Evolutionary conservation across 1,284 basidiomycete genomes (phyloP), one percentile per base, ranked within the genome.

Genomic region (Papiliotrema laurentii): DNA sequence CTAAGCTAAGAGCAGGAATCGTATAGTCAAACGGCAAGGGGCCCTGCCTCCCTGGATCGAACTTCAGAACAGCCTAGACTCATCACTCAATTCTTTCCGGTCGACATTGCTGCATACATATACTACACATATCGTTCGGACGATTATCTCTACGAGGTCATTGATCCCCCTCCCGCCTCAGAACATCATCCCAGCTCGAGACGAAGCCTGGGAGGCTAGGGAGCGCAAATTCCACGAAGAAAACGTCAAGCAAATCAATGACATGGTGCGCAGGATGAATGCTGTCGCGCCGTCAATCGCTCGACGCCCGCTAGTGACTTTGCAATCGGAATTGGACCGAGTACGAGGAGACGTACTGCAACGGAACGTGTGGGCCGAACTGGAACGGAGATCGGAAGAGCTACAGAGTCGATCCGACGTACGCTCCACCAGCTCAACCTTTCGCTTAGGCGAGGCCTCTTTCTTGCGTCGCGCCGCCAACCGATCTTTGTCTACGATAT

Each of bases 41-140:
- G 87, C 86, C 2, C 81, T 84, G 0, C 91, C 90, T n/a, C 86
- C 89, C 2, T 94, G 89, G 89, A 85, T 94, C 3, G 89, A 93
- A 69, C 63, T 91, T 28, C 90, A 92, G 70, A 76, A 78, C 51
- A 80, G 81, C 50, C 70, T 86, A 28, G 82, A 86, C 47, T 66
- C 69, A 1, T 79, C 85, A 0, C 67, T 85, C 4, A 61, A 59
- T 2, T 73, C 80, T 0, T 91, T 91, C 71, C 81, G 88, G 2
- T 73, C 78, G 21, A 76, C 83, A 4, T 72, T 92, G 2, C 54
- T 71, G 3, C 53, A 59, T 1, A 69, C 66, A 3, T 73, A 74
- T 53, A 63, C 63, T 79, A 83, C 24, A 81, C 83, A 27, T 72
- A 83, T 51, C 76, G 86, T 41, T 77, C 78, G 57, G 72, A 89